Conservation (phyloP, 495 filamentous ascomycete species). For the Neurospora sp. region DNA sequence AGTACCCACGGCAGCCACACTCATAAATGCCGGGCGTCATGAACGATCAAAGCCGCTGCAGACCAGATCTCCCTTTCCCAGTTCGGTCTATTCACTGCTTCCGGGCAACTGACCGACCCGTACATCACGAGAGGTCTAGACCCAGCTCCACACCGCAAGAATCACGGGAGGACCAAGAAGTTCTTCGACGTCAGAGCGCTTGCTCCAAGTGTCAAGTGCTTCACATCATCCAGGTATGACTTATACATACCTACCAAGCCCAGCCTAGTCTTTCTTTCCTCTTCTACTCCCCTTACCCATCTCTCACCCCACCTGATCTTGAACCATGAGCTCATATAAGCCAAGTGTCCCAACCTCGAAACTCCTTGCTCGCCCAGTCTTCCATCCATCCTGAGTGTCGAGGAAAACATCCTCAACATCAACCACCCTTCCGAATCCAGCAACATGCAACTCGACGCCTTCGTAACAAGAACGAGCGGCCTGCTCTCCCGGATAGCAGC, state of each 20-base stretch:
- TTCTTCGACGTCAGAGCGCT: conserved; percentile 54
- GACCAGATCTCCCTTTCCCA: conserved; percentile 5
- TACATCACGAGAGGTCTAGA: neutral
- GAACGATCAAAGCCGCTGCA: neutral
- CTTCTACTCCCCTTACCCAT: neutral
- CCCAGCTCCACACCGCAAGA: neutral
- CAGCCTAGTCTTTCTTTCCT: neutral
- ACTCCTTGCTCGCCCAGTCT: neutral
- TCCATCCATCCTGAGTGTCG: neutral
- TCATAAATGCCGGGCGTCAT: neutral
- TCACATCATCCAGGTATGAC: conserved; percentile 37
- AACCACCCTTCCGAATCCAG: neutral
- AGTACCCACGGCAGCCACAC: neutral
- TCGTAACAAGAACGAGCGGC: conserved; percentile 14
- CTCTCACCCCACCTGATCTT: neutral
- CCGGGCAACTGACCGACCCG: neutral
- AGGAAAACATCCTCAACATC: neutral
- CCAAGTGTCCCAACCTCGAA: neutral
- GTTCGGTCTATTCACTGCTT: conserved; percentile 16
- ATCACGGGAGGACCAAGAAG: conserved; percentile 46
- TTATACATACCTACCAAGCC: neutral
- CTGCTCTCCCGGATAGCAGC: conserved; percentile 20
- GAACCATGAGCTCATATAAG: neutral
- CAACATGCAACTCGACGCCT: conserved; percentile 17
- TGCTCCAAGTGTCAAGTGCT: conserved; percentile 66